phyloP scores from a whole-genome alignment of 2,329 filamentous ascomycete species.

The Arthrobotrys iridis region DNA sequence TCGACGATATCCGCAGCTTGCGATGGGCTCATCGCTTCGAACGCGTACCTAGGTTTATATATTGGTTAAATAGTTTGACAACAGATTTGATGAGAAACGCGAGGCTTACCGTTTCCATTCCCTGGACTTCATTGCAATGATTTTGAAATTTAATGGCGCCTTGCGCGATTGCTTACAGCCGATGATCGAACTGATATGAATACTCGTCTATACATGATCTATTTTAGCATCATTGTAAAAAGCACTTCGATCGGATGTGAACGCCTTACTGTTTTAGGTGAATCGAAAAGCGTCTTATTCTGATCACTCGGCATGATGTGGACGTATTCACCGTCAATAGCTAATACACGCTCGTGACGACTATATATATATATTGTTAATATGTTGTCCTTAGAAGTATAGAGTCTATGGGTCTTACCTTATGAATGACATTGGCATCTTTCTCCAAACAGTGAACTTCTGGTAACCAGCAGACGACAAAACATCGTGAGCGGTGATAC shows the following conservation, averaged over 20 bases:
- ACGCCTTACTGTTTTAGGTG: conserved; percentile 70
- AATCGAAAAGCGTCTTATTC: conserved; percentile 73
- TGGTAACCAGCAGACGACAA: conserved; percentile 66
- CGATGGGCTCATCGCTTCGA: conserved; percentile 76
- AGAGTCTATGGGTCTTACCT: background rate
- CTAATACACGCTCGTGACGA: conserved; percentile 73
- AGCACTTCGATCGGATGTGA: background rate
- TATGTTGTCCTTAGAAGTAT: background rate
- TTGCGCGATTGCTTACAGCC: conserved; percentile 83
- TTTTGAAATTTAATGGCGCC: conserved; percentile 80
- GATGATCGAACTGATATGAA: conserved; percentile 83
- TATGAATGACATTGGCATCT: conserved; percentile 83
- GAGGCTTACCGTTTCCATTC: conserved; percentile 52
- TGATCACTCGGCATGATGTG: conserved; percentile 80
- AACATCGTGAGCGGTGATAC: conserved; percentile 51
- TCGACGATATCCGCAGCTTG: conserved; percentile 82
- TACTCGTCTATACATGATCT: conserved; percentile 69
- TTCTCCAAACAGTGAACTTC: conserved; percentile 81
- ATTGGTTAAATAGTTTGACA: background rate
- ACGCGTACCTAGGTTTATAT: conserved; percentile 77
- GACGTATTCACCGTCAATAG: conserved; percentile 86
- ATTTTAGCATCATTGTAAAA: background rate
- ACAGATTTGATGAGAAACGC: background rate
- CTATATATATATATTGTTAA: conserved; percentile 24
- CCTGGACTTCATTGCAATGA: conserved; percentile 57